Evolutionary conservation across 805 yeast species (phyloP), one percentile per base, ranked within the genome.

Genomic region (Saccharomycopsis sp.): DNA sequence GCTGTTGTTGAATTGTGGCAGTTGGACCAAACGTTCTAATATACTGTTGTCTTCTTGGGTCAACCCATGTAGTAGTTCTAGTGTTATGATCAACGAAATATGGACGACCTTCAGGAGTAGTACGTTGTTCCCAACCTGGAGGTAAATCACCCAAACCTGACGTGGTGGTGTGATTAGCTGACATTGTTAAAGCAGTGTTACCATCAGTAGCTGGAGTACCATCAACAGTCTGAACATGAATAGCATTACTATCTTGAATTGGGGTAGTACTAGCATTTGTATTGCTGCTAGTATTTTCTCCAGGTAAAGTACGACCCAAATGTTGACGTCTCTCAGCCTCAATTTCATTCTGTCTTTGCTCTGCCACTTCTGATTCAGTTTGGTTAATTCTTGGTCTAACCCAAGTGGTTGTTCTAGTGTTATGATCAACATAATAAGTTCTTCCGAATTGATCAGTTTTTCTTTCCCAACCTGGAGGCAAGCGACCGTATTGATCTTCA

Each of bases 11-110:
- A 55, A 90, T 87, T 17, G 96, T 87, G 57, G 79, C 67, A 51
- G 74, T 72, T 65, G 75, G 89, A 22, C 96, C 97, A 63, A 85
- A 88, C 51, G 95, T 87, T 62, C 97, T 83, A 56, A 93, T 93
- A 64, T 87, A 93, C 68, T 93, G 99, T 67, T 93, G 98, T 65
- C 98, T 80, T 66, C 99, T 79, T 53, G 99, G 99, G 64, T 93
- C 99, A 38, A 93, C 99, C 99, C 99, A 93, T 9, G 99, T 93
- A 3, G 99, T 93, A 1, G 99, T 93, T 64, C 99, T 77, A n/a
- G 98, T 93, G 64, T 93, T 93, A 68, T 93, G 99, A 64, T 93
- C 99, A 40, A 93, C 98, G 63, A 89, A 93, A 66, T 93, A 93
- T 5, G 97, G 94, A 61, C 98, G 79, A 32, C 98, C 99, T 66